Base-by-base conservation (phyloP, 1,139 yeast species). In the Meyerozyma athensensis region DNA sequence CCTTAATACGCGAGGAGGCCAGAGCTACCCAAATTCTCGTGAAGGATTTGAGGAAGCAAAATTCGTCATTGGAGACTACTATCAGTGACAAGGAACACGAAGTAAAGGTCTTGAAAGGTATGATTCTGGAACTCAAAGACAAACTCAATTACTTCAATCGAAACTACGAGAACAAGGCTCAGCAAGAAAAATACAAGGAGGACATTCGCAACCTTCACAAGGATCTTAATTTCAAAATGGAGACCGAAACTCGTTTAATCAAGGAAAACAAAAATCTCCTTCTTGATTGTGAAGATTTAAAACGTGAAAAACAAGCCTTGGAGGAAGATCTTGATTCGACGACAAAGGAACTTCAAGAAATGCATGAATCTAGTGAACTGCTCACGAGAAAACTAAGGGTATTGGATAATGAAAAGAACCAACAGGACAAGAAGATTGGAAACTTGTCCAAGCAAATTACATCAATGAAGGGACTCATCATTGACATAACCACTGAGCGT, bases 231-330 rank as follows among this genome's bases (percentile, higher is more conserved):
- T 72, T 71, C 46, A 72, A 74, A 46, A 68, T 80, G 58, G 77
- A 79, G 47, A 70, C 67, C 31, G 92, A 84, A 59, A 77, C 86
- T 0, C 77, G 74, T 23, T 58, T 84, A 38, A 77, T 79, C 40
- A 83, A 81, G 49, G 82, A 79, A 38, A 69, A 81, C 46, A 79
- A 83, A 39, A 75, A 76, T 35, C 58, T 81, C 26, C 77, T 75
- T 35, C 72, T 80, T 46, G 84, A 82, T 43, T 61, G 79, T 38
- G 89, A 84, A 44, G 74, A 77, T 5, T 58, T 79, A 43, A 56
- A 60, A 28, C 59, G 65, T 19, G 75, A 70, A 40, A 70, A 71
- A 39, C 60, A 68, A 6, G 71, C 74, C 13, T 63, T 77, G 28
- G 81, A 79, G 37, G 62, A 67, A 23, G 81, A 79, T 41, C 66